Evolutionary conservation across 2,329 filamentous ascomycete species (phyloP), one percentile per base, ranked within the genome.

Genomic region (Xylaria multiplex): DNA sequence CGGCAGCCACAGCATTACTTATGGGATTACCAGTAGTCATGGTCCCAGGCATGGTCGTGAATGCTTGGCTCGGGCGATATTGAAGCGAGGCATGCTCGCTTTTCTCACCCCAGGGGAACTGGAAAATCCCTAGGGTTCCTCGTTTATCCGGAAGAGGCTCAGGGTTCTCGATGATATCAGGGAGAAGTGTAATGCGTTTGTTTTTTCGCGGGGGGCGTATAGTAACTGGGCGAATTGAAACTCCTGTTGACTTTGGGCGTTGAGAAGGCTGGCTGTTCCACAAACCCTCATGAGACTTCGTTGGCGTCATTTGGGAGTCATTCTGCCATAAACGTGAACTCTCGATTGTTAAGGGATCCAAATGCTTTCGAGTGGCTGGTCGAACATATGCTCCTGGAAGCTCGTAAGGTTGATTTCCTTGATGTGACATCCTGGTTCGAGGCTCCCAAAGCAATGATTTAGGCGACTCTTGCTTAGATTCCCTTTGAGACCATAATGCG

Each of bases 31-130:
- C 81, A 8, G 80, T 78, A 2, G 81, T 78, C 83, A 85, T 84
- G 19, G 83, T 85, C 2, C 84, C 84, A 6, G 84, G 80, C 81
- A 87, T 85, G 24, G 82, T 79, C 77, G 80, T 81, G 59, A 79
- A 78, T 69, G 77, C 77, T 66, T 77, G 76, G 50, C 67, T 75
- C 40, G 76, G 78, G 8, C 76, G 76, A 61, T 77, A 75, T 68
- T 80, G 81, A 61, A 83, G 75, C 32, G 77, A 84, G 9, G 84
- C 83, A 59, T 81, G 82, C 75, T 89, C 87, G 22, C 87, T 90
- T 71, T 78, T 84, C 77, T 90, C 87, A 14, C 88, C 88, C 86
- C 87, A 90, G 2, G 88, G 86, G 69, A 90, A 90, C 71, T 88
- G 86, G 78, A 89, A 90, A 71, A 90, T 86, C 5, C 87, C 88